Evolutionary conservation across 352 stramenopile species (phyloP).

Genomic region (Phytopythium montanum): DNA sequence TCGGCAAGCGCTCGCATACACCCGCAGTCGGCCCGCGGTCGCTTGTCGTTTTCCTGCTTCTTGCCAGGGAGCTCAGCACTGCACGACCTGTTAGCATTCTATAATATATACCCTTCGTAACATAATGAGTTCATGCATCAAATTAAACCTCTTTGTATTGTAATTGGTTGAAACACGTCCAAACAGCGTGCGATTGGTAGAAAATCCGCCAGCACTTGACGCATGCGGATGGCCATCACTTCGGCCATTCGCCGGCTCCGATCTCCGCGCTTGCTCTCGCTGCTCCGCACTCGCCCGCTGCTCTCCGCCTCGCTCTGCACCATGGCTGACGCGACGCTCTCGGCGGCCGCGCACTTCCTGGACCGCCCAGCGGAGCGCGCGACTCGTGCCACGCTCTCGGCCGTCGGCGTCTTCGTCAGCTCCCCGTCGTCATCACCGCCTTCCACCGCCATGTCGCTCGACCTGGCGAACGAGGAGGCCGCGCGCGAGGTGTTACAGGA

Average conservation of each 20-base stretch:
- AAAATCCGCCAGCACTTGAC: no score
- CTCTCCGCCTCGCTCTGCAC: neutral
- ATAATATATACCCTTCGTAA: no score
- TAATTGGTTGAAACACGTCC: no score
- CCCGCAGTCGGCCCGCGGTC: neutral
- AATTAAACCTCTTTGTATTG: no score
- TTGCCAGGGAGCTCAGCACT: no score
- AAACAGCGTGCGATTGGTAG: no score
- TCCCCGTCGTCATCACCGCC: neutral
- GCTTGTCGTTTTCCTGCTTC: neutral
- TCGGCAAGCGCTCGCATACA: neutral
- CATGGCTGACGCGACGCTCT: neutral
- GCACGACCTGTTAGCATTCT: no score
- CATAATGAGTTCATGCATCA: no score
- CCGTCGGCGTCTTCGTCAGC: slow-evolving; percentile 39
- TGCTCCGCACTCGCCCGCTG: neutral
- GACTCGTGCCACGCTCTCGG: slow-evolving; percentile 47
- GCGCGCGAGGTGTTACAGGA: slow-evolving; percentile 34
- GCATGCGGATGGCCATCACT: no score
- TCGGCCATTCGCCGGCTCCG: no score
- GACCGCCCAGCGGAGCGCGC: slow-evolving; percentile 57
- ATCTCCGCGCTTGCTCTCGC: no score
- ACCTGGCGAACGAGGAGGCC: slow-evolving; percentile 5
- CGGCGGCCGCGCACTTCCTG: slow-evolving; percentile 36
- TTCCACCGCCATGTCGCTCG: neutral